Percentiles rank a stretch among this genome's conserved stretches.
Evolutionary conservation across 768 basidiomycete genomes (phyloP).

Genomic region (Macrolepiota dolichaula): DNA sequence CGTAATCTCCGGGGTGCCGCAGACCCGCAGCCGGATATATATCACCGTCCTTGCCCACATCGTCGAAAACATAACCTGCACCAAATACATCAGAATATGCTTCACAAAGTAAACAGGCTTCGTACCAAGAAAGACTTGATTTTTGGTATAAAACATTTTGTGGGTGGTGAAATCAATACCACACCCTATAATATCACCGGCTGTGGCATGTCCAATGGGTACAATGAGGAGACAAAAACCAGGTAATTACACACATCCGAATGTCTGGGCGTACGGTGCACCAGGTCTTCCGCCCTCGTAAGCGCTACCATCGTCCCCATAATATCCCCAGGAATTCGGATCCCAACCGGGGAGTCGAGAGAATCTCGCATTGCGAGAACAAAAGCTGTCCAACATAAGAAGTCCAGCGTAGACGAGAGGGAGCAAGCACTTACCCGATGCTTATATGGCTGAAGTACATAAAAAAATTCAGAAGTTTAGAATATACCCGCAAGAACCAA

Average conservation of each 20-base stretch:
- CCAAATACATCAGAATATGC: conserved; percentile 9
- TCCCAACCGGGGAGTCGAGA: conserved; percentile 87
- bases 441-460: conserved; percentile 60
- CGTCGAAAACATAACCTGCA: conserved; percentile 67
- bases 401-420: conserved; percentile 6
- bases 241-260: conserved; percentile 58
- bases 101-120: background rate
- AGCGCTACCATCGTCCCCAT: conserved; percentile 83
- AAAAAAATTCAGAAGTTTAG: conserved; percentile 15
- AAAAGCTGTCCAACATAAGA: conserved; percentile 47
- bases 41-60: conserved; percentile 60
- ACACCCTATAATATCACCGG: conserved; percentile 86
- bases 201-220: conserved; percentile 34
- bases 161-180: conserved; percentile 87
- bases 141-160: conserved; percentile 87
- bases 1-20: conserved; percentile 71
- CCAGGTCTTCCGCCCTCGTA: conserved; percentile 76
- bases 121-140: conserved; percentile 68
- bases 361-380: conserved; percentile 59
- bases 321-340: conserved; percentile 84
- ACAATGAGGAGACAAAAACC: background rate
- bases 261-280: conserved; percentile 71
- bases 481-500: background rate
- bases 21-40: conserved; percentile 90
- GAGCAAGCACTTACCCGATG: conserved; percentile 56